phyloP scores from a whole-genome alignment of 305 asterid species.

The Fraxinus albicans region DNA sequence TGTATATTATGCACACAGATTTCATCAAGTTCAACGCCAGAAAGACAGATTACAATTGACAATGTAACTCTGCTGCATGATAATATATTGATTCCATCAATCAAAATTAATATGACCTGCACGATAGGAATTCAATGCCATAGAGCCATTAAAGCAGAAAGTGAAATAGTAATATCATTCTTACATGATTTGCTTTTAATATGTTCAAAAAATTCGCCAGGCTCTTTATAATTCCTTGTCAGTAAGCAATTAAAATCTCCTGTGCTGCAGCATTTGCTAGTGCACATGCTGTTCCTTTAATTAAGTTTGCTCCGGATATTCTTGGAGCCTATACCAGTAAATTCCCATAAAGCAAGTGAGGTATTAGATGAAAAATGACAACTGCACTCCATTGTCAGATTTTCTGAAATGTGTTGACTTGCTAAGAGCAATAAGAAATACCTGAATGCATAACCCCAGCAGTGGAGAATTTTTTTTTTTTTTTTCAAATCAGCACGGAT shows the following conservation, averaged over 20 bases:
- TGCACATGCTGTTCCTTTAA: slow-evolving; percentile 74
- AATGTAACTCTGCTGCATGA: not conserved
- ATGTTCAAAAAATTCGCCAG: slow-evolving; percentile 61
- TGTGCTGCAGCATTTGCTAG: slow-evolving; percentile 89
- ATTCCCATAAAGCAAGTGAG: not conserved
- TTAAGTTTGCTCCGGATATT: slow-evolving; percentile 78
- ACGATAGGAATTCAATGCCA: not conserved
- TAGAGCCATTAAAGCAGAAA: not conserved
- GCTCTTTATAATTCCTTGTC: slow-evolving; percentile 92
- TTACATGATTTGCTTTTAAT: slow-evolving; percentile 75
- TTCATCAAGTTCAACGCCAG: not conserved
- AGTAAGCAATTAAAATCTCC: slow-evolving; percentile 84
- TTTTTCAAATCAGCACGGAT: slow-evolving; percentile 88
- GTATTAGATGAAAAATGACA: slow-evolving; percentile 7
- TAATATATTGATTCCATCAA: not conserved
- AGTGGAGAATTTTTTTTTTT: slow-evolving; percentile 67
- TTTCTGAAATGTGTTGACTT: slow-evolving; percentile 8
- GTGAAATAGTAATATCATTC: slow-evolving; percentile 19
- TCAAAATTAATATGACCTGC: not conserved
- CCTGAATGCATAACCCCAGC: slow-evolving; percentile 95
- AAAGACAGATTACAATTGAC: not conserved
- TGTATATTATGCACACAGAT: not conserved
- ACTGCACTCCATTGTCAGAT: slow-evolving; percentile 17
- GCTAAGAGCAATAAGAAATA: slow-evolving; percentile 18
- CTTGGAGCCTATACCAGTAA: slow-evolving; percentile 76